Evolutionary conservation across 768 basidiomycete species (phyloP).

Genomic region (Termitomyces sp.): DNA sequence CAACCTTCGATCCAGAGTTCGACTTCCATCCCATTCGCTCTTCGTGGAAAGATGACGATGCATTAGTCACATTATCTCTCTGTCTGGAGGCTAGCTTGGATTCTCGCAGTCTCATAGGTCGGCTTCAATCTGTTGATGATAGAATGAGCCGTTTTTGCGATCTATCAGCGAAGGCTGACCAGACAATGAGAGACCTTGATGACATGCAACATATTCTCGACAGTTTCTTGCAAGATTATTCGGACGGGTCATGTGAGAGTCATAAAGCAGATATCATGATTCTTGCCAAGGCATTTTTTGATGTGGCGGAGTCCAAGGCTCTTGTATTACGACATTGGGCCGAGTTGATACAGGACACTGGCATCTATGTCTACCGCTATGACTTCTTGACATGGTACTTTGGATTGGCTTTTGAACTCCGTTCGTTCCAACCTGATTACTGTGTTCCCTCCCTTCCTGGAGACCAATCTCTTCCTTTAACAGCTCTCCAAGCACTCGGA

Average conservation of each 20-base stretch:
- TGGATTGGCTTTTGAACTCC: too few species aligned
- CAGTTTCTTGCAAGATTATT: neutral
- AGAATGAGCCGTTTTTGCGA: neutral
- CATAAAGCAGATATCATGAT: neutral
- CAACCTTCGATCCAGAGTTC: too few species aligned
- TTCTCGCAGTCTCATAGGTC: too few species aligned
- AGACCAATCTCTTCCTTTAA: neutral
- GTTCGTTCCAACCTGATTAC: too few species aligned
- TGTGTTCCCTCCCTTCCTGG: neutral
- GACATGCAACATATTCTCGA: neutral
- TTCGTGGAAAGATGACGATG: neutral
- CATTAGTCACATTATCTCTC: neutral
- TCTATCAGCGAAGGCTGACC: neutral
- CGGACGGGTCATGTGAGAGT: neutral
- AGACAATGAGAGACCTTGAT: neutral
- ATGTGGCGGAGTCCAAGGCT: neutral
- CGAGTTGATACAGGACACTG: too few species aligned
- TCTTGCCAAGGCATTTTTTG: neutral
- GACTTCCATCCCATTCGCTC: too few species aligned
- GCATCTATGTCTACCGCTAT: neutral
- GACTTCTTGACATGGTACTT: neutral
- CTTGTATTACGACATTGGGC: too few species aligned
- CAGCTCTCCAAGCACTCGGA: neutral
- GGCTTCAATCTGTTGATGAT: too few species aligned
- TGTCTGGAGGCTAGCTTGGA: neutral